These are phyloP conservation scores for Tuber microsphaerosporum DNA, from an alignment of 495 filamentous ascomycete genomes.

Conservation along the genomic window DNA sequence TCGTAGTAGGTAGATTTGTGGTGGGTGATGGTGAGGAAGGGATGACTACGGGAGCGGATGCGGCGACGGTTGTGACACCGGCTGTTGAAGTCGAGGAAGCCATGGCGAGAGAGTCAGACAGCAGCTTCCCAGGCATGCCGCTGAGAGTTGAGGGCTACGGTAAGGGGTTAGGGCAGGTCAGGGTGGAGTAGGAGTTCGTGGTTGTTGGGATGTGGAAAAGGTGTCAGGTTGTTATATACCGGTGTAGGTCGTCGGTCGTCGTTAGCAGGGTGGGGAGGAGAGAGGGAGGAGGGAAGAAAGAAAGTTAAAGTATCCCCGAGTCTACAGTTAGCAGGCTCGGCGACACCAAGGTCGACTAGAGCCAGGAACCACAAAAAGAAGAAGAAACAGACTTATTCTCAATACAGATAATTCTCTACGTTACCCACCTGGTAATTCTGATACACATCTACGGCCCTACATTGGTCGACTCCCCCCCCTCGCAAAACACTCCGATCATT, in stretches of 20 bases:
- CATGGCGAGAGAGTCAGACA: conserved; percentile 28
- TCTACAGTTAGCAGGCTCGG: neutral
- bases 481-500: neutral
- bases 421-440: neutral
- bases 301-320: neutral
- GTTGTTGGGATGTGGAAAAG: neutral
- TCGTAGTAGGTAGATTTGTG: conserved; percentile 45
- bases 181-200: neutral
- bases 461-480: conserved; percentile 2
- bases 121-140: conserved; percentile 39
- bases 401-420: neutral
- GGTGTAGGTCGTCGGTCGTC: neutral
- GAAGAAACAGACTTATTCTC: neutral
- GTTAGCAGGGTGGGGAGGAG: neutral
- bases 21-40: conserved; percentile 46
- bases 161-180: neutral
- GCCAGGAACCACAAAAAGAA: neutral
- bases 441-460: neutral
- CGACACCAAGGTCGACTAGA: neutral
- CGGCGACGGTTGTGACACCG: conserved; percentile 45
- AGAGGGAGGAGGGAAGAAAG: conserved; percentile 2
- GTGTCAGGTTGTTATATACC: neutral
- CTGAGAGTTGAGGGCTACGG: neutral
- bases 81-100: conserved; percentile 16
- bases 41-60: conserved; percentile 47